Percentiles rank a stretch among this genome's conserved stretches.
These are phyloP conservation scores for Populus davidiana DNA, from an alignment of 345 rosid genomes.

Conservation along the genomic window DNA sequence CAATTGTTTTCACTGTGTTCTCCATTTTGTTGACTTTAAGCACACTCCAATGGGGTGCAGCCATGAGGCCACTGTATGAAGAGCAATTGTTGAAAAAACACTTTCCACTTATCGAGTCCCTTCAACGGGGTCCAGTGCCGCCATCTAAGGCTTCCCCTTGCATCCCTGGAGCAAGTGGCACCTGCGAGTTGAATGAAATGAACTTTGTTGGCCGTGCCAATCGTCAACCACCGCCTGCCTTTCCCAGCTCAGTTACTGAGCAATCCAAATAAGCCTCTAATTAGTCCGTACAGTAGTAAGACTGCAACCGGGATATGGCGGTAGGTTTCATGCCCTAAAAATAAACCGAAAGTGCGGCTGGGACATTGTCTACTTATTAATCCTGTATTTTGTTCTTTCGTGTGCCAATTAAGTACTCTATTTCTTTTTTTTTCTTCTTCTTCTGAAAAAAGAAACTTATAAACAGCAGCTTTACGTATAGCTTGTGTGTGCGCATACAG, in stretches of 20 bases:
- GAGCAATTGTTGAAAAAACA: conserved; percentile 12
- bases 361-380: no score
- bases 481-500: no score
- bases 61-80: conserved; percentile 22
- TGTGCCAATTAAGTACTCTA: no score
- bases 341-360: not conserved
- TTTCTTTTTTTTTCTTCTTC: no score
- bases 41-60: conserved; percentile 10
- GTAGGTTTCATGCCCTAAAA: not conserved
- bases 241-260: not conserved
- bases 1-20: not conserved
- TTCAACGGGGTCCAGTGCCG: conserved; percentile 18
- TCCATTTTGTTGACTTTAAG: conserved; percentile 6
- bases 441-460: no score
- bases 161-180: conserved; percentile 15
- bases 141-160: conserved; percentile 22
- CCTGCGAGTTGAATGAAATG: conserved; percentile 10
- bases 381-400: no score
- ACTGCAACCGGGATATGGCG: not conserved
- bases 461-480: no score
- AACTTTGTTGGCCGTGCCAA: conserved; percentile 30
- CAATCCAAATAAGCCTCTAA: not conserved
- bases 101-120: conserved; percentile 13
- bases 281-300: not conserved
- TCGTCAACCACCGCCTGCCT: conserved; percentile 10